These are phyloP conservation scores for Penicillium fimorum DNA, from an alignment of 495 filamentous ascomycete genomes.

Conservation along the genomic window DNA sequence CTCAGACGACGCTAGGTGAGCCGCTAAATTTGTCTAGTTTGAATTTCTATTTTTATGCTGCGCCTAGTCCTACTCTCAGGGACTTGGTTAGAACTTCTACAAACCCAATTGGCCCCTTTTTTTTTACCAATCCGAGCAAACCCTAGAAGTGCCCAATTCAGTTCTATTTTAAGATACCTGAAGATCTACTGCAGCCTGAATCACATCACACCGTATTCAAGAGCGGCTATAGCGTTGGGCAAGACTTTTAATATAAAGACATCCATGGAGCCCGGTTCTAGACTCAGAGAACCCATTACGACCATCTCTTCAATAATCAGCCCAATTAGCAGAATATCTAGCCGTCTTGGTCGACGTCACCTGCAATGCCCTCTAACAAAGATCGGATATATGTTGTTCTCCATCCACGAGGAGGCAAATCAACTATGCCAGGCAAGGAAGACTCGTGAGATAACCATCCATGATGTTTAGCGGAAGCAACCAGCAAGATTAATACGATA, in stretches of 20 bases:
- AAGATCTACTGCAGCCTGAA: not conserved
- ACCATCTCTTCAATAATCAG: not conserved
- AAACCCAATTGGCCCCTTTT: not conserved
- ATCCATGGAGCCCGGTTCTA: not conserved
- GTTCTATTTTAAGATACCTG: not conserved
- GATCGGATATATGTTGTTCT: slow-evolving; percentile 38
- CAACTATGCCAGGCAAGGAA: slow-evolving; percentile 32
- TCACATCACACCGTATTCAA: not conserved
- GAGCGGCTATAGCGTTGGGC: not conserved
- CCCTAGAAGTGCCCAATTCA: not conserved
- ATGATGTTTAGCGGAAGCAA: not conserved
- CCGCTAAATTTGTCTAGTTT: not conserved
- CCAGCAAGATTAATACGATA: not conserved
- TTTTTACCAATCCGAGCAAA: not conserved
- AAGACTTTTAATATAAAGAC: not conserved
- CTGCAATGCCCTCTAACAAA: slow-evolving; percentile 26
- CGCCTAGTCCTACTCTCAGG: not conserved
- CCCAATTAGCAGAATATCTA: not conserved
- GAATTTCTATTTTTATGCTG: not conserved
- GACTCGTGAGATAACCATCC: slow-evolving; percentile 18
- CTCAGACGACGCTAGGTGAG: not conserved
- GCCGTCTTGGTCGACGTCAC: not conserved
- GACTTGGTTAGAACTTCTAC: not conserved
- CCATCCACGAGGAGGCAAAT: slow-evolving; percentile 34
- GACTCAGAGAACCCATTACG: not conserved